These are phyloP conservation scores for Yarrowia sp. DNA, from an alignment of 805 yeast species.

Conservation along the genomic window DNA sequence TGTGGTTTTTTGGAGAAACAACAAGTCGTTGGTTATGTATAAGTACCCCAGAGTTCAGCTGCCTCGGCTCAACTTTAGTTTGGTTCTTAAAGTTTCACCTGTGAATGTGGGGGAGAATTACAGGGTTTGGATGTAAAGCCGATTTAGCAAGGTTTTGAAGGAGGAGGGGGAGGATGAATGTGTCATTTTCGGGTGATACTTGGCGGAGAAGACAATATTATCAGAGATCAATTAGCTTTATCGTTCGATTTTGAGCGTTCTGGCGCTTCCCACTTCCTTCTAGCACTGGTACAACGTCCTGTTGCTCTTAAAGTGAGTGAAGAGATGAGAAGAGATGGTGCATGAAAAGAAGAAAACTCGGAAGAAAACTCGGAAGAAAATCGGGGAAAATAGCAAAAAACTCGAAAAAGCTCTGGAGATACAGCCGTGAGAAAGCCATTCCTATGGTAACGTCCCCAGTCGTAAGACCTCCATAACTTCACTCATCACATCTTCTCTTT, in stretches of 20 bases:
- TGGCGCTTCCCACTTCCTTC: not conserved
- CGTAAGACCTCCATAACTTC: no score
- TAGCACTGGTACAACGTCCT: not conserved
- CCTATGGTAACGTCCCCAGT: no score
- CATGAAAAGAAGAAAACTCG: no score
- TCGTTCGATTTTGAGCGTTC: no score
- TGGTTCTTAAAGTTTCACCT: not conserved
- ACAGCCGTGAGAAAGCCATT: no score
- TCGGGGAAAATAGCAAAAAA: not conserved
- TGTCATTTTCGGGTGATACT: no score
- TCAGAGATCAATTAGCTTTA: no score
- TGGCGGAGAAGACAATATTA: no score
- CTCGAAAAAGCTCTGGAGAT: no score
- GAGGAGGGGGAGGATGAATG: not conserved
- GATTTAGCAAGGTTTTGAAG: conserved; percentile 20
- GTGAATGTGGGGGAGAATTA: conserved; percentile 30
- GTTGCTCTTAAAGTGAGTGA: not conserved
- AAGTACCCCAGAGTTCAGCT: conserved; percentile 30
- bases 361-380: not conserved
- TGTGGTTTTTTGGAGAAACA: no score
- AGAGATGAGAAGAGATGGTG: no score
- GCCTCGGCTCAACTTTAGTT: conserved; percentile 35
- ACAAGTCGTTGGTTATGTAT: not conserved
- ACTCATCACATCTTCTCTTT: no score
- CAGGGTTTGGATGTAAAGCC: conserved; percentile 11